Percentiles rank a stretch among this genome's conserved stretches.
Conservation (phyloP, 2,329 filamentous ascomycete species). For the Scytalidium lignicola region DNA sequence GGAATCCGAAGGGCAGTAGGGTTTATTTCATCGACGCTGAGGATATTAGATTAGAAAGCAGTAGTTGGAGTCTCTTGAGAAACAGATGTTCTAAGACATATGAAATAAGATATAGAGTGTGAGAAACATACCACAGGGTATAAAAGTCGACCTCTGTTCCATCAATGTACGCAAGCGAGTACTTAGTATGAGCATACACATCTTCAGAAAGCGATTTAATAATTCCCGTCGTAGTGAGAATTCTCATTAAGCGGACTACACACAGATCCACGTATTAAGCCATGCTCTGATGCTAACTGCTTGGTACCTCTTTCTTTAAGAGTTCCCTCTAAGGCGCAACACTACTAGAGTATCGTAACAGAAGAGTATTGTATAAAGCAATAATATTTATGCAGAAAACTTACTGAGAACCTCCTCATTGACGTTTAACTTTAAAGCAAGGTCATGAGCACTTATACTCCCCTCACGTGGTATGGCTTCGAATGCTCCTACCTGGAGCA, state of each 20-base stretch:
- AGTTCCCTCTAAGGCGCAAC: too few species aligned
- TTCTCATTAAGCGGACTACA: slow-evolving; percentile 23
- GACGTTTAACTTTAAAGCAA: slow-evolving; percentile 13
- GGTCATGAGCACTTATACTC: slow-evolving; percentile 18
- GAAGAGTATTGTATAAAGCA: too few species aligned
- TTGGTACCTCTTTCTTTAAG: too few species aligned
- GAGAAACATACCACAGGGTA: slow-evolving; percentile 17
- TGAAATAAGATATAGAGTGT: background rate
- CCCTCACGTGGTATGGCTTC: slow-evolving; percentile 23
- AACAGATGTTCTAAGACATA: background rate
- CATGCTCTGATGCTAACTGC: too few species aligned
- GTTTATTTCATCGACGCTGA: slow-evolving; percentile 18
- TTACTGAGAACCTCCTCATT: slow-evolving; percentile 22
- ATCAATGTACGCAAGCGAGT: slow-evolving; percentile 24
- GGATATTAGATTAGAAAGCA: background rate
- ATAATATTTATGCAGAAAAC: too few species aligned
- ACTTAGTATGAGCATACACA: slow-evolving; percentile 23
- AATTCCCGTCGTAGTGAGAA: slow-evolving; percentile 25
- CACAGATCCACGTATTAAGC: background rate
- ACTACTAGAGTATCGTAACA: too few species aligned
- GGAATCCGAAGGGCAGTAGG: slow-evolving; percentile 17
- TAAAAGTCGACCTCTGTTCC: slow-evolving; percentile 23
- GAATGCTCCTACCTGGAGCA: slow-evolving; percentile 18
- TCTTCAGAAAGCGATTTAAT: slow-evolving; percentile 22
- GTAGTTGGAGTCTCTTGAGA: background rate